These are phyloP conservation scores for Schizosaccharomyces osmophilus DNA, from an alignment of 805 yeast genomes.

Conservation along the genomic window DNA sequence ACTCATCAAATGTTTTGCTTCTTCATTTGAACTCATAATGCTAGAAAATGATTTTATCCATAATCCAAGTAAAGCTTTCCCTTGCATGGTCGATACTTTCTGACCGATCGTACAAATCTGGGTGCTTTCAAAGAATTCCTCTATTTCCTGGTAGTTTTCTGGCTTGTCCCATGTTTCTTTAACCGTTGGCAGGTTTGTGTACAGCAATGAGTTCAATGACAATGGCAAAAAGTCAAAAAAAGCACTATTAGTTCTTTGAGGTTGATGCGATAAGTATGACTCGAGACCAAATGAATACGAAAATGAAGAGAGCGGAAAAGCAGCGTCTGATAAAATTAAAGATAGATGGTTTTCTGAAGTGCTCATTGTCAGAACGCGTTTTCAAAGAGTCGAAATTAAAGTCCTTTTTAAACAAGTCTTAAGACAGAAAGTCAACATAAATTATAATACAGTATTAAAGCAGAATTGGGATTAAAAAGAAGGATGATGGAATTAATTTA, in stretches of 20 bases:
- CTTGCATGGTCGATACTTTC: not conserved
- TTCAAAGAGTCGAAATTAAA: no score
- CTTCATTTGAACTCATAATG: not conserved
- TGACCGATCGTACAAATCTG: not conserved
- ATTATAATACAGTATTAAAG: no score
- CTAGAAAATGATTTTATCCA: not conserved
- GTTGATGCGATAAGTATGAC: constrained; percentile 1
- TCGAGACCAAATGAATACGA: constrained; percentile 2
- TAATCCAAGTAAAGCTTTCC: not conserved
- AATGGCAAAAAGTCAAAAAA: not conserved
- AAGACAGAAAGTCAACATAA: no score
- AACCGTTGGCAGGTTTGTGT: not conserved
- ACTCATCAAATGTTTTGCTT: not conserved
- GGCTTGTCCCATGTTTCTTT: not conserved
- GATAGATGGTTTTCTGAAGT: not conserved
- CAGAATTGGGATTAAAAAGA: no score
- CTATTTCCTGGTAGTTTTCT: not conserved
- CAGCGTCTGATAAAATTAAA: not conserved
- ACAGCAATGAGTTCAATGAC: not conserved
- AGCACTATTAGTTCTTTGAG: not conserved
- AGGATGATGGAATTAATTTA: no score
- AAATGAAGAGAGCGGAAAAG: constrained; percentile 1
- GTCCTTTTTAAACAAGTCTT: no score
- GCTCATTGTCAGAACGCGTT: no score
- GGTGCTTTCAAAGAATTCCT: not conserved